Conservation (phyloP, 1,284 basidiomycete species). For the Testicularia cyperi region DNA sequence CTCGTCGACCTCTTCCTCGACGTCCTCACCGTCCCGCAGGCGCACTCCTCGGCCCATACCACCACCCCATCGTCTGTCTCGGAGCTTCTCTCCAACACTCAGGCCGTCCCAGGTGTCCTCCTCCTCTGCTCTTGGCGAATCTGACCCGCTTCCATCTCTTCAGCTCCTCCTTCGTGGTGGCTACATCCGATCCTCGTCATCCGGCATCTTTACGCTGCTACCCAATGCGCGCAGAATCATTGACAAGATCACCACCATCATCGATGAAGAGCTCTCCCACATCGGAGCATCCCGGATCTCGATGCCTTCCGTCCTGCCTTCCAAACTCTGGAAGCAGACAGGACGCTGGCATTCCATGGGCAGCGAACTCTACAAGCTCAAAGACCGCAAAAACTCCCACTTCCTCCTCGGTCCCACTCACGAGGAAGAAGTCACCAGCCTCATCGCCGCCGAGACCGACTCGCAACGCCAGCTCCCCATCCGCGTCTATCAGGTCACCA, state of each 20-base stretch:
- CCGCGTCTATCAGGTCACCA: conserved; percentile 57
- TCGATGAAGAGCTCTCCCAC: conserved; percentile 55
- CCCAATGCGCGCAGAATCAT: conserved; percentile 57
- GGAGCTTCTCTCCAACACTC: conserved; percentile 20
- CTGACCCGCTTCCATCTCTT: conserved; percentile 20
- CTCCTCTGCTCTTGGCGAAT: conserved; percentile 6
- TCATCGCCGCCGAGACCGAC: conserved; percentile 53
- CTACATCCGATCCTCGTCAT: conserved; percentile 57
- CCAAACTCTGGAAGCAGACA: conserved; percentile 54
- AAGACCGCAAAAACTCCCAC: conserved; percentile 53
- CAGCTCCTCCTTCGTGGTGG: conserved; percentile 51
- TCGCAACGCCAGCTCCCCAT: conserved; percentile 54
- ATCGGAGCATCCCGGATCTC: conserved; percentile 55
- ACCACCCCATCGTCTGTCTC: conserved; percentile 7
- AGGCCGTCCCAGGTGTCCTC: conserved; percentile 11
- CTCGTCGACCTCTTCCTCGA: background rate
- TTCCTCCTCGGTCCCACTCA: conserved; percentile 60
- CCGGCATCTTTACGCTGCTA: conserved; percentile 59
- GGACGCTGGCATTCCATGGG: conserved; percentile 55
- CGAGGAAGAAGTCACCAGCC: conserved; percentile 60
- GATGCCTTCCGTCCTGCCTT: conserved; percentile 57
- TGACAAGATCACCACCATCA: conserved; percentile 52
- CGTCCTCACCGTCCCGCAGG: no score
- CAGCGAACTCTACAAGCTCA: conserved; percentile 58
- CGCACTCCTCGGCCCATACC: background rate